Conservation (phyloP, 106 monocot species). For the Gastrodia elata region DNA sequence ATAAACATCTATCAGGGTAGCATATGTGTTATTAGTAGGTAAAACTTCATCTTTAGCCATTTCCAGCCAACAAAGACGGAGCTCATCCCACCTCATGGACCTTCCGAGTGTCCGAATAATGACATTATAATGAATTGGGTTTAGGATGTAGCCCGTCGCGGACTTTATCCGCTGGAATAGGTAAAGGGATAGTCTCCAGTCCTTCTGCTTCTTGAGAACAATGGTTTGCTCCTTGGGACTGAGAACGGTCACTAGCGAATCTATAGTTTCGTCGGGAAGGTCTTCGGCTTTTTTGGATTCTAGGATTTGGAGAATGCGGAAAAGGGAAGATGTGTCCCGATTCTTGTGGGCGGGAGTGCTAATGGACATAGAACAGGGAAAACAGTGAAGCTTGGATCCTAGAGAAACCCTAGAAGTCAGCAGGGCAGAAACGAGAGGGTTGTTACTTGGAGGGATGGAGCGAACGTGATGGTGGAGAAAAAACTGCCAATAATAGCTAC, state of each 20-base stretch:
- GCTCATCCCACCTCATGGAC: constrained; percentile 53
- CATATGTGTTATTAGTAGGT: constrained; percentile 71
- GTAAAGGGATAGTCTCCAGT: constrained; percentile 34
- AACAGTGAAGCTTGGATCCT: constrained; percentile 5
- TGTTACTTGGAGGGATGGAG: constrained; percentile 10
- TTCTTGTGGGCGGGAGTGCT: neutral
- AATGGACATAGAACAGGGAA: neutral
- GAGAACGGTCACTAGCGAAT: constrained; percentile 21
- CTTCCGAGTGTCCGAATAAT: constrained; percentile 51
- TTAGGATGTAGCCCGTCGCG: constrained; percentile 32
- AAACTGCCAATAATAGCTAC: neutral
- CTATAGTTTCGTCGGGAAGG: constrained; percentile 13
- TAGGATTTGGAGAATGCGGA: constrained; percentile 14
- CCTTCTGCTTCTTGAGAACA: constrained; percentile 41
- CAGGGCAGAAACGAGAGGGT: neutral
- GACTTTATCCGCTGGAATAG: constrained; percentile 39
- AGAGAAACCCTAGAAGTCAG: constrained; percentile 1
- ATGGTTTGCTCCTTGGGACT: constrained; percentile 63
- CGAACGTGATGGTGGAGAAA: neutral
- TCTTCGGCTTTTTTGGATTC: neutral
- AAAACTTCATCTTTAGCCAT: constrained; percentile 51
- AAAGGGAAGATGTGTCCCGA: neutral
- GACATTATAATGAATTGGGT: constrained; percentile 78
- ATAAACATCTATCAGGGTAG: constrained; percentile 59
- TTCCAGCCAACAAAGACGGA: constrained; percentile 50